Base-by-base conservation (phyloP, 2,329 filamentous ascomycete genomes). In the Aspergillus tamarii region DNA sequence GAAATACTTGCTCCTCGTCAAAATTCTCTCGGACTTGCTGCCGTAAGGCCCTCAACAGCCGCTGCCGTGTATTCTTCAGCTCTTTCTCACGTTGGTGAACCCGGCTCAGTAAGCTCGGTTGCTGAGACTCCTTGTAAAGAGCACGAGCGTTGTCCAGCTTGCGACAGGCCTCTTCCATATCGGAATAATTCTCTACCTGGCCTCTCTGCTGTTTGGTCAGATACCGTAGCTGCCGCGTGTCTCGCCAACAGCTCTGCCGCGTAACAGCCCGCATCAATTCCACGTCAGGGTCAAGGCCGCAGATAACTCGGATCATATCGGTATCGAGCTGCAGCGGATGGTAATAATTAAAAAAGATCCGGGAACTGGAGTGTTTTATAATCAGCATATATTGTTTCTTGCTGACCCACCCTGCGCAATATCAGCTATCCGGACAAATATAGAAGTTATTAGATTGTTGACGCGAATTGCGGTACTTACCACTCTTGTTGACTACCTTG, bases 321-420 rank as follows among this genome's bases (percentile, higher is more conserved):
- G 64, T 67, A 50, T 66, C 63, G 45, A 67, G 26, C 28, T 66
- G 62, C 45, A 63, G 39, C 28, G 67, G 59, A 62, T 62, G 66
- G 57, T 70, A 68, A 56, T 68, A 63, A 32, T 70, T 57, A 6
- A 70, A 45, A 62, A 70, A 70, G 23, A 59, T 69, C 32, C 61
- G 63, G 36, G 57, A 55, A 39, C 59, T 65, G 26, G 64, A 54
- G 54, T 69, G 65, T 46, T 69, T 69, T 54, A 69, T 69, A 32
- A 68, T 69, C 62, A 69, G 55, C 48, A 60, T 63, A 43, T 64
- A 60, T 52, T 67, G 53, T 46, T 61, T 61, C 57, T 69, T 60
- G 52, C 66, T 68, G 16, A 67, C 61, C 59, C 41, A 63, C 28
- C 61, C 63, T 65, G n/a, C n/a, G n/a, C n/a, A n/a, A n/a, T n/a